A percentile compares a stretch with the other conserved stretches of the same genome.
phyloP scores from a whole-genome alignment of 2,329 filamentous ascomycete genomes.

The Gaeumannomyces tritici region DNA sequence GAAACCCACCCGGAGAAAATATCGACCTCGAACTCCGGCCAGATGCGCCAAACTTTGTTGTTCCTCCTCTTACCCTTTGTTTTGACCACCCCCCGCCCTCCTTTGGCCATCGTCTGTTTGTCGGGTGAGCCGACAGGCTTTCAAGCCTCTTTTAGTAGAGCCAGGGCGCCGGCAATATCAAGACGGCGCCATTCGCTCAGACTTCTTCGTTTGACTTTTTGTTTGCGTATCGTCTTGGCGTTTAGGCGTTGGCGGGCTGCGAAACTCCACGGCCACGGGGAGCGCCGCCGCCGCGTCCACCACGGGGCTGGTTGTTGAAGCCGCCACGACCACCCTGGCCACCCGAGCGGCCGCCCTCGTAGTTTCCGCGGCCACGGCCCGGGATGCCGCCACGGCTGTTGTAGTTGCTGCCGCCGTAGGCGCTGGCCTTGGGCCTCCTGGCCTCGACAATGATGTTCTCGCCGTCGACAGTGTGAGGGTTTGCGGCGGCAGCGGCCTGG shows the following conservation, averaged over 20 bases:
- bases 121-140: neutral
- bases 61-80: neutral
- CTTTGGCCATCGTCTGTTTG: neutral
- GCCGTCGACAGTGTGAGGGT: constrained; percentile 76
- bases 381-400: constrained; percentile 51
- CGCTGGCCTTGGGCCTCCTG: constrained; percentile 66
- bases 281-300: constrained; percentile 53
- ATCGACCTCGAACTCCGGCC: constrained; percentile 4
- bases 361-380: constrained; percentile 58
- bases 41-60: constrained; percentile 1
- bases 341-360: constrained; percentile 48
- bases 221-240: neutral
- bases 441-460: constrained; percentile 83
- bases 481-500: constrained; percentile 70
- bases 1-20: neutral
- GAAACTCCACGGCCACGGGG: constrained; percentile 50
- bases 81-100: neutral
- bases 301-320: constrained; percentile 54
- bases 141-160: neutral
- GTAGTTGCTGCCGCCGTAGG: constrained; percentile 62
- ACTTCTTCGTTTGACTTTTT: neutral
- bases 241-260: constrained; percentile 42
- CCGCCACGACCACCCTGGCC: constrained; percentile 58
- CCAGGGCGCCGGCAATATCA: neutral
- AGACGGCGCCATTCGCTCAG: constrained; percentile 6